These are phyloP conservation scores for Salix udensis DNA, from an alignment of 345 rosid species.

Conservation along the genomic window DNA sequence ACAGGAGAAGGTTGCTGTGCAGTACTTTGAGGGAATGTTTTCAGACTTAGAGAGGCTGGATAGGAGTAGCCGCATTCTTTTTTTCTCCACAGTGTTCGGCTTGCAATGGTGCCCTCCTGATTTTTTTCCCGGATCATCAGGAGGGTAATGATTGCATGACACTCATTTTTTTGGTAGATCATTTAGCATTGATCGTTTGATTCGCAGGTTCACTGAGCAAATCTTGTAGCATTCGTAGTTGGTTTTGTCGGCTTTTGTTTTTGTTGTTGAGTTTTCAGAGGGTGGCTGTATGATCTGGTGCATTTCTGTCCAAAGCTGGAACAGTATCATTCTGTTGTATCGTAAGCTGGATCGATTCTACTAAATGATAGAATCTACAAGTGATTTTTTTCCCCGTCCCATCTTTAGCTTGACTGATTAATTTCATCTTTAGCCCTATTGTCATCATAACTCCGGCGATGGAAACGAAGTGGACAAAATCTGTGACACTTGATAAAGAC, in stretches of 20 bases:
- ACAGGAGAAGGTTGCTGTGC: slow-evolving; percentile 74
- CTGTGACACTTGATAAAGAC: too few species aligned
- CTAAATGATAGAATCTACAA: slow-evolving; percentile 18
- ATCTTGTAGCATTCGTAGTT: slow-evolving; percentile 17
- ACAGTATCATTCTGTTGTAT: slow-evolving; percentile 25
- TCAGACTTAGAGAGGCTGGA: slow-evolving; percentile 19
- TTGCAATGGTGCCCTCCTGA: slow-evolving; percentile 8
- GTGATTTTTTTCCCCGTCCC: background rate
- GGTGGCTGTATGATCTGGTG: slow-evolving; percentile 10
- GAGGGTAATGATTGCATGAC: slow-evolving; percentile 23
- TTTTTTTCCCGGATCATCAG: background rate
- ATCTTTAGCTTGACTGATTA: background rate
- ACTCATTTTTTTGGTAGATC: slow-evolving; percentile 11
- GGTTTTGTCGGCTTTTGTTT: slow-evolving; percentile 27
- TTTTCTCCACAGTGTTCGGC: background rate
- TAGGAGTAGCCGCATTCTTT: slow-evolving; percentile 3
- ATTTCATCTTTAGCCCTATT: background rate
- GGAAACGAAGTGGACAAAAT: background rate
- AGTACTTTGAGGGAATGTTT: slow-evolving; percentile 61
- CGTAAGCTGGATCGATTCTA: slow-evolving; percentile 16
- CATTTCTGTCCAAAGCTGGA: slow-evolving; percentile 22
- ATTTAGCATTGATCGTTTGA: slow-evolving; percentile 20
- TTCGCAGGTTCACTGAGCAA: slow-evolving; percentile 28
- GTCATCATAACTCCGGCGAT: background rate
- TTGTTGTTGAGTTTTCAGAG: background rate